phyloP scores from a whole-genome alignment of 2,329 filamentous ascomycete genomes.

The Stromatinia cepivora region DNA sequence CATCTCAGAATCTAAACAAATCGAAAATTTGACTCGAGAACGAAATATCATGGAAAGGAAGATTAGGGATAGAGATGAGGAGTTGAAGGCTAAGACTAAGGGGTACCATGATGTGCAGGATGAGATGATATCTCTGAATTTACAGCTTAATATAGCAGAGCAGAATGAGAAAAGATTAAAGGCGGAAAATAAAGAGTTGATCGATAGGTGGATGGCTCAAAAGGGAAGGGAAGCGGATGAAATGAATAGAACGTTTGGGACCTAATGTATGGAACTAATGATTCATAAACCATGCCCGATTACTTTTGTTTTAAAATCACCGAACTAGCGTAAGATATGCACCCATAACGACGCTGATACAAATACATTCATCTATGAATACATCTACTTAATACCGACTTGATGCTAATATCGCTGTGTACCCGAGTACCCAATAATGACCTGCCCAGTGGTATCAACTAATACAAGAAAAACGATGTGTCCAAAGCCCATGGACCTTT shows the following conservation, averaged over 20 bases:
- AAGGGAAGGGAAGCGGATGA: slow-evolving; percentile 84
- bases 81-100: slow-evolving; percentile 79
- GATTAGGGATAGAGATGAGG: slow-evolving; percentile 79
- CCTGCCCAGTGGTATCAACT: slow-evolving; percentile 21
- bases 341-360: neutral
- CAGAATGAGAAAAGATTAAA: slow-evolving; percentile 70
- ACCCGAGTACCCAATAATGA: slow-evolving; percentile 9
- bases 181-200: slow-evolving; percentile 83
- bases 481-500: neutral
- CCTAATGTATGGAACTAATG: neutral
- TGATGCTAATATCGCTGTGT: slow-evolving; percentile 10
- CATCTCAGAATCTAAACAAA: slow-evolving; percentile 58
- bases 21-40: slow-evolving; percentile 64
- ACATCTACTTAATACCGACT: slow-evolving; percentile 7
- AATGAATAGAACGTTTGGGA: slow-evolving; percentile 65
- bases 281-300: neutral
- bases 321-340: neutral
- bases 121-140: slow-evolving; percentile 82
- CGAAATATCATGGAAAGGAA: slow-evolving; percentile 62
- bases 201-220: slow-evolving; percentile 87
- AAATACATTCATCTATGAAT: slow-evolving; percentile 16
- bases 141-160: slow-evolving; percentile 86
- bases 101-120: slow-evolving; percentile 87
- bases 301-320: neutral
- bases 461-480: slow-evolving; percentile 17